phyloP scores from a whole-genome alignment of 2,329 filamentous ascomycete genomes.

The Ramichloridium luteum region DNA sequence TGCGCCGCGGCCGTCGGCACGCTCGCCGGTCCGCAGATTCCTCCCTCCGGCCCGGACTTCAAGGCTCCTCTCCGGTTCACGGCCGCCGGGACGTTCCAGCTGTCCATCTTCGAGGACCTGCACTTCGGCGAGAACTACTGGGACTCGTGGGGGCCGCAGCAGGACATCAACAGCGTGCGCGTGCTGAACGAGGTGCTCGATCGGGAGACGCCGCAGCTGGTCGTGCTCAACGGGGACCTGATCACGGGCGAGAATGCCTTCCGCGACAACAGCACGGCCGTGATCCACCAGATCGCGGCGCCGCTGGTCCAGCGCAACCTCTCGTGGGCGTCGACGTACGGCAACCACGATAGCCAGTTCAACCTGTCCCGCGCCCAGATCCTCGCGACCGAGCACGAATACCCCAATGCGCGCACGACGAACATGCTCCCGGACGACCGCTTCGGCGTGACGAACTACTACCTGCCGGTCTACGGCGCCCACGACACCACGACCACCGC shows the following conservation, averaged over 20 bases:
- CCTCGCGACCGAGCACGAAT: conserved; percentile 29
- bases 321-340: conserved; percentile 56
- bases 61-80: too few relatives aligned
- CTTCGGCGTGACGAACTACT: conserved; percentile 43
- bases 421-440: conserved; percentile 29
- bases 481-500: conserved; percentile 8
- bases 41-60: too few relatives aligned
- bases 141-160: conserved; percentile 33
- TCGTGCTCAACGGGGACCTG: conserved; percentile 59
- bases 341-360: conserved; percentile 54
- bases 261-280: conserved; percentile 42
- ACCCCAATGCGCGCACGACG: conserved; percentile 29
- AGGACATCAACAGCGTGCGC: conserved; percentile 44
- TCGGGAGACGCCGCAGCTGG: conserved; percentile 45
- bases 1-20: too few relatives aligned
- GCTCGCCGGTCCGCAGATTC: too few relatives aligned
- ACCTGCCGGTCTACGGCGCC: conserved; percentile 41
- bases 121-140: conserved; percentile 51
- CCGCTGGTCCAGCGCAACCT: conserved; percentile 45
- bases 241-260: conserved; percentile 55
- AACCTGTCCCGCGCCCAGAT: conserved; percentile 42
- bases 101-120: conserved; percentile 54
- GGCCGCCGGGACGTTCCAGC: too few relatives aligned
- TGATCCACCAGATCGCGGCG: conserved; percentile 47
- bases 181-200: conserved; percentile 50